These are phyloP conservation scores for Rhizopogon roseolus DNA, from an alignment of 768 basidiomycete species.

Conservation along the genomic window DNA sequence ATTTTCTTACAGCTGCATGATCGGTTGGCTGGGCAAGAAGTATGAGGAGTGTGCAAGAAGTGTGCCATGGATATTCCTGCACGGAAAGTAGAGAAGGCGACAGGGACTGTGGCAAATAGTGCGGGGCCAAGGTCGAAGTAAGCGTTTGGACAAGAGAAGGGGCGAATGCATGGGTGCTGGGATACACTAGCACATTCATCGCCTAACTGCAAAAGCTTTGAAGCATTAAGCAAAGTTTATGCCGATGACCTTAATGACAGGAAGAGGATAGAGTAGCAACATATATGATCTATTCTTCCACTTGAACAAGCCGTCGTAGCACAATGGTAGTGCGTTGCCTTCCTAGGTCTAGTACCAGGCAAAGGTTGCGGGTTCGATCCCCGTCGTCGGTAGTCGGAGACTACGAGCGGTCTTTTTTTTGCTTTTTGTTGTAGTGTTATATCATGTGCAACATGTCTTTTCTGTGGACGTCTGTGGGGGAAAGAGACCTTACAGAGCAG, in stretches of 20 bases:
- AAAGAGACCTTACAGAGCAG: no score
- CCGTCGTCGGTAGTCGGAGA: slow-evolving; percentile 30
- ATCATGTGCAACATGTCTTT: no score
- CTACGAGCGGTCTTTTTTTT: no score
- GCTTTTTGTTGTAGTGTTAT: no score
- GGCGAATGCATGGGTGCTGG: slow-evolving; percentile 54
- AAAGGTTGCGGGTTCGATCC: slow-evolving; percentile 35
- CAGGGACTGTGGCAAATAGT: slow-evolving; percentile 76
- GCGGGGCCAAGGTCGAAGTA: slow-evolving; percentile 54
- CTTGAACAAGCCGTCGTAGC: slow-evolving; percentile 29
- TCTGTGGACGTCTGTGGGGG: no score
- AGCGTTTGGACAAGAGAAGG: slow-evolving; percentile 45
- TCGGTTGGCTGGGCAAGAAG: slow-evolving; percentile 55
- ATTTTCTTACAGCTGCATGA: slow-evolving; percentile 47
- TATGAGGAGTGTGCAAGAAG: slow-evolving; percentile 73
- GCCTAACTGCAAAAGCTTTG: background rate
- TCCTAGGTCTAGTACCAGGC: slow-evolving; percentile 23
- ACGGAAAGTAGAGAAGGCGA: slow-evolving; percentile 48
- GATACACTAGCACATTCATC: slow-evolving; percentile 78
- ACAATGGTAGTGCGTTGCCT: slow-evolving; percentile 36
- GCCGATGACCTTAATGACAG: no score
- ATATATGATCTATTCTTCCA: background rate
- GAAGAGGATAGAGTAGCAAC: no score
- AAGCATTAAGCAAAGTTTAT: no score
- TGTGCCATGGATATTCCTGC: slow-evolving; percentile 71